Base-by-base conservation (phyloP, 1,284 basidiomycete species). In the Acaromyces ingoldii region DNA sequence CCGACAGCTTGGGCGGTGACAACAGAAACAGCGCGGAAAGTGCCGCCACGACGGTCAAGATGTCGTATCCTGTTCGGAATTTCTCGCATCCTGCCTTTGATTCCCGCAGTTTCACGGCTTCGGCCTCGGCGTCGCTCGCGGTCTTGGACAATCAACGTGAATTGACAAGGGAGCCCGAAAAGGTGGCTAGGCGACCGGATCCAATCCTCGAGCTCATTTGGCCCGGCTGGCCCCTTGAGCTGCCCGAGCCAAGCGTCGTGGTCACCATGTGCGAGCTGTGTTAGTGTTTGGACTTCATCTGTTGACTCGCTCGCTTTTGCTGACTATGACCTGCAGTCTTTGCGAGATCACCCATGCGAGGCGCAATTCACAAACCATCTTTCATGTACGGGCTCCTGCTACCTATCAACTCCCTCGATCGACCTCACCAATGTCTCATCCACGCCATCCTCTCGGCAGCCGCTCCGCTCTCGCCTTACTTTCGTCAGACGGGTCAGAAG, bases 391-490 rank as follows among this genome's bases (percentile, higher is more conserved):
- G 37, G 4, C 38, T 54, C 3, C 26, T 21, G 22, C 24, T 49
- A 17, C 51, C 55, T 2, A 24, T 37, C 4, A 22, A 36, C 5
- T 38, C 48, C 26, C 51, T 40, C 13, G 21, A 55, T n/a, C 38
- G 55, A 15, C 54, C 54, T 3, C 42, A 44, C 31, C 21, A 46
- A 28, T 46, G 39, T 2, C 42, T 57, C 17, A 31, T 57, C 22
- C 55, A 57, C 34, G 45, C 53, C 10, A 51, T 57, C 6, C 19
- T 54, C 10, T 43, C 50, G 4, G 51, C 49, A 2, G 51, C 55
- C 11, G 51, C 52, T 10, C 45, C 46, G 13, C 28, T 55, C 29
- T 54, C 52, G 36, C 52, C 52, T 21, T 56, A 37, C 41, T n/a
- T n/a, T n/a, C n/a, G n/a, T n/a, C n/a, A n/a, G n/a, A n/a, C n/a